Conservation (phyloP, 352 stramenopile genomes). For the Pythium graminicola region DNA sequence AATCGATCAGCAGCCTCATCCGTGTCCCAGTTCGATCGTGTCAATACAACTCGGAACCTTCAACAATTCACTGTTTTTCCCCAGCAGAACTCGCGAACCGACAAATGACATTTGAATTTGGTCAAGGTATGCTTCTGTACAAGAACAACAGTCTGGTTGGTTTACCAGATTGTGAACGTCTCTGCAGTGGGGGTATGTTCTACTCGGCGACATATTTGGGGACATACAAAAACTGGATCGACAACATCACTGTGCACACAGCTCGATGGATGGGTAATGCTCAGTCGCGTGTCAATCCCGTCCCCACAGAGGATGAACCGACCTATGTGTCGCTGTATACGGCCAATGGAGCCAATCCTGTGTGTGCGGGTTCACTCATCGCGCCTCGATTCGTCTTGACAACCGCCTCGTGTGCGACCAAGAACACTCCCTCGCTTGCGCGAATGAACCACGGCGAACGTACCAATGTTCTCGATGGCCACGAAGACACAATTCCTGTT, state of each 20-base stretch:
- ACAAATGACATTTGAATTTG: constrained; percentile 16
- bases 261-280: constrained; percentile 4
- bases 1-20: constrained; percentile 11
- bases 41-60: constrained; percentile 8
- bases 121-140: constrained; percentile 19
- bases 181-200: constrained; percentile 26
- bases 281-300: not conserved
- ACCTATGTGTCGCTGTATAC: constrained; percentile 15
- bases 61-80: constrained; percentile 17
- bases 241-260: constrained; percentile 1
- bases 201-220: constrained; percentile 22
- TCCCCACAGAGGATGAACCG: constrained; percentile 6
- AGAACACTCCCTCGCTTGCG: constrained; percentile 6
- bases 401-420: constrained; percentile 19
- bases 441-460: constrained; percentile 11
- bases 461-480: not conserved
- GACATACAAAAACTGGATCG: constrained; percentile 15
- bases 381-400: constrained; percentile 19
- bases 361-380: constrained; percentile 22
- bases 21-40: constrained; percentile 21
- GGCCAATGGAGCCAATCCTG: not conserved
- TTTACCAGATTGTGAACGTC: constrained; percentile 19
- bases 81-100: constrained; percentile 7
- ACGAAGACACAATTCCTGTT: constrained; percentile 16
- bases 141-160: constrained; percentile 11